Evolutionary conservation across 225 moss, liverwort and hornwort genomes (phyloP).

Genomic region (Lunularia cruciata): DNA sequence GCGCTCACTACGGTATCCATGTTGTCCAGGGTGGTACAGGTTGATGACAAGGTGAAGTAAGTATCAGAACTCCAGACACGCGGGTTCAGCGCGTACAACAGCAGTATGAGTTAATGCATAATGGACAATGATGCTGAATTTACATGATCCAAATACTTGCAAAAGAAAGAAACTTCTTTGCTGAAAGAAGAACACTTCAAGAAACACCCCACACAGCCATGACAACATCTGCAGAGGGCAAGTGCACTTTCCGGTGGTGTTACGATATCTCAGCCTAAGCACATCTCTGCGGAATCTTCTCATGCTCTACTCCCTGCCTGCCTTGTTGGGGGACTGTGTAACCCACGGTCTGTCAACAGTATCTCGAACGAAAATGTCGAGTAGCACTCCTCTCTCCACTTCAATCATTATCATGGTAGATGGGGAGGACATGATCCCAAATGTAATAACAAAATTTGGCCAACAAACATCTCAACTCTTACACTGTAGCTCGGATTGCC

Average conservation of each 20-base stretch:
- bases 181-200: no score
- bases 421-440: conserved; percentile 3
- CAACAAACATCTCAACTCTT: conserved; percentile 11
- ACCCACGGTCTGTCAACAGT: neutral
- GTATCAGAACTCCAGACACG: neutral
- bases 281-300: no score
- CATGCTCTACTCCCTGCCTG: no score
- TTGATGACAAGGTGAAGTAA: neutral
- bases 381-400: neutral
- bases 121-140: neutral
- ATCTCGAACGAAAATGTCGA: neutral
- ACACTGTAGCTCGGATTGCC: conserved; percentile 6
- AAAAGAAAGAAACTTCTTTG: no score
- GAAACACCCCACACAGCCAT: neutral
- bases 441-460: neutral
- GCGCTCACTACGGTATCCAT: neutral
- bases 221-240: conserved; percentile 5
- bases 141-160: conserved; percentile 4
- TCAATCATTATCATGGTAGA: conserved; percentile 5
- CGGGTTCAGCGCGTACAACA: no score
- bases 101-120: neutral
- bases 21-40: neutral
- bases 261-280: neutral
- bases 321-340: neutral
- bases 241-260: conserved; percentile 6